A percentile compares a stretch with the other conserved stretches of the same genome.
These are phyloP conservation scores for Cubamyces sp. DNA, from an alignment of 768 basidiomycete genomes.

Conservation along the genomic window DNA sequence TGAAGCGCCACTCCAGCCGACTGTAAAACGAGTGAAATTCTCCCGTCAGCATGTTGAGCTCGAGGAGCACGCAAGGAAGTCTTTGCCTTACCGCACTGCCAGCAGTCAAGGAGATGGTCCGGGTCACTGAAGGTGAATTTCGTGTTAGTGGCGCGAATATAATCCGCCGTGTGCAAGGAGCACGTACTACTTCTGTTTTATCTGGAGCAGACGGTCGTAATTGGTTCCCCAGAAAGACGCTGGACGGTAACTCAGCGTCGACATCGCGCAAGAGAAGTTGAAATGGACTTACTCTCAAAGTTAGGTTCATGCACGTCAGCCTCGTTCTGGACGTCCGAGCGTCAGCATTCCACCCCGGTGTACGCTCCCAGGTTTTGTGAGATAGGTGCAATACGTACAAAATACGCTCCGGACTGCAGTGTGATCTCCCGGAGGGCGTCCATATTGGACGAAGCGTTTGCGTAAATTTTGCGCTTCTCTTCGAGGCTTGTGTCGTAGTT, in stretches of 20 bases:
- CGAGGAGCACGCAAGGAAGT: too few species aligned
- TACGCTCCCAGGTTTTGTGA: not conserved
- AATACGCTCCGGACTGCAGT: constrained; percentile 37
- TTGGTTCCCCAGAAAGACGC: constrained; percentile 41
- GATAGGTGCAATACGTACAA: constrained; percentile 26
- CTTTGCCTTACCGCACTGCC: too few species aligned
- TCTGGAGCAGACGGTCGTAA: constrained; percentile 33
- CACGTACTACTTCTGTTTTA: constrained; percentile 42
- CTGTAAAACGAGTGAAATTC: too few species aligned
- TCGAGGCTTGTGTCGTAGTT: too few species aligned
- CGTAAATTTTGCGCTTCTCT: not conserved
- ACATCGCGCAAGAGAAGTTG: too few species aligned
- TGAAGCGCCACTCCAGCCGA: too few species aligned
- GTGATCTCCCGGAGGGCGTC: constrained; percentile 30
- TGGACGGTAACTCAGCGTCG: too few species aligned
- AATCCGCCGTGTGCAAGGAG: too few species aligned
- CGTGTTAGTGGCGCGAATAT: too few species aligned
- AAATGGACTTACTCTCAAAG: constrained; percentile 21
- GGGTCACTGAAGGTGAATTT: too few species aligned
- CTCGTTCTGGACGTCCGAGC: constrained; percentile 33
- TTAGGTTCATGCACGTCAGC: constrained; percentile 40
- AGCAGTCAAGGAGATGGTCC: too few species aligned
- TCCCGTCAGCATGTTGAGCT: too few species aligned
- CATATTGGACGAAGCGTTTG: not conserved
- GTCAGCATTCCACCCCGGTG: not conserved